Conservation (phyloP, 805 yeast genomes). For the Vanderwaltozyma polyspora region DNA sequence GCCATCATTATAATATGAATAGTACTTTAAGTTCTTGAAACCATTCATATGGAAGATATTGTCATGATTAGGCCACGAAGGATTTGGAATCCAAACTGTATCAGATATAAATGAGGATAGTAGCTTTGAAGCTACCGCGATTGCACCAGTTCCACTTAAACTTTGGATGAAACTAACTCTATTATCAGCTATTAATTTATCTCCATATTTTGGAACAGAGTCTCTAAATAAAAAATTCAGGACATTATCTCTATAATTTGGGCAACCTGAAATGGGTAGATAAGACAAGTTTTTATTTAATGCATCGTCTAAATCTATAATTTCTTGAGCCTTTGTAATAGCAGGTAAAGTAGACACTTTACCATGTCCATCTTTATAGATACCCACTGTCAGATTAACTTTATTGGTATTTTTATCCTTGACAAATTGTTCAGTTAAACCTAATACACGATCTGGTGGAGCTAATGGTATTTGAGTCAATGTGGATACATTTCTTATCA, state of each 20-base stretch:
- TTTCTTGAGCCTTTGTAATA: constrained; percentile 19
- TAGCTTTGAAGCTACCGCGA: constrained; percentile 76
- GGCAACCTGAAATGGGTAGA: constrained; percentile 66
- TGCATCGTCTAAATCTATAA: constrained; percentile 34
- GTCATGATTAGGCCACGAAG: constrained; percentile 91
- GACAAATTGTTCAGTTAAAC: constrained; percentile 65
- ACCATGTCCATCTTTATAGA: constrained; percentile 81
- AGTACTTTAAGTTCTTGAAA: constrained; percentile 40
- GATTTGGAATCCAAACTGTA: constrained; percentile 61
- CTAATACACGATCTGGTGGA: constrained; percentile 81
- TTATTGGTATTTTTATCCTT: constrained; percentile 50
- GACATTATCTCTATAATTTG: constrained; percentile 54
- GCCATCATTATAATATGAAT: constrained; percentile 66
- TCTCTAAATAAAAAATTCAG: constrained; percentile 62
- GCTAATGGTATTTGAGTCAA: constrained; percentile 34
- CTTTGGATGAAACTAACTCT: constrained; percentile 80
- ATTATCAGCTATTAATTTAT: constrained; percentile 42
- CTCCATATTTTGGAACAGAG: constrained; percentile 37
- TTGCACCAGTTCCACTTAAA: constrained; percentile 90
- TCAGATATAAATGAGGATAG: constrained; percentile 37
- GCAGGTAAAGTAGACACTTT: constrained; percentile 31
- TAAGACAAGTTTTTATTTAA: constrained; percentile 50
- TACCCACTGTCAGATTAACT: constrained; percentile 43
- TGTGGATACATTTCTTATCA: too few relatives aligned
- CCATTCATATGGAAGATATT: constrained; percentile 73